A percentile compares a stretch with the other conserved stretches of the same genome.
These are phyloP conservation scores for Baorangia bicolor DNA, from an alignment of 768 basidiomycete species.

Conservation along the genomic window DNA sequence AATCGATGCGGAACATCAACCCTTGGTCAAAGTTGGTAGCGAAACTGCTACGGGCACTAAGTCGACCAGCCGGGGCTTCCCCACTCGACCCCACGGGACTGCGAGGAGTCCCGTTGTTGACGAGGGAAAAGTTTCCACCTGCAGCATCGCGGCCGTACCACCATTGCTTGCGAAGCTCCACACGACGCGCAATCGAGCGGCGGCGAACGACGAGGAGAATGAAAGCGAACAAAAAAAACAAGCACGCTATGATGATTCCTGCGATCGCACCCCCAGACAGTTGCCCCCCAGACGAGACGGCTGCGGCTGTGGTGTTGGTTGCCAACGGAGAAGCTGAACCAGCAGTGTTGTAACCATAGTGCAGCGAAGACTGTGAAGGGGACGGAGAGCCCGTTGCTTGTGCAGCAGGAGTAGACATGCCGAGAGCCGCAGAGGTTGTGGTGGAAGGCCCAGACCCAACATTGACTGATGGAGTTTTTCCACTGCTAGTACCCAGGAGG, in stretches of 20 bases:
- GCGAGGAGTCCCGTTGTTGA: conserved; percentile 12
- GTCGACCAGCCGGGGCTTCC: conserved; percentile 21
- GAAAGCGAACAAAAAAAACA: conserved; percentile 33
- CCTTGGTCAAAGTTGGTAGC: conserved; percentile 58
- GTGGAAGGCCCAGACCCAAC: background rate
- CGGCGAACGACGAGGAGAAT: conserved; percentile 46
- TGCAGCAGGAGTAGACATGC: background rate
- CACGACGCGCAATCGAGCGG: conserved; percentile 43
- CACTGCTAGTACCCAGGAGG: background rate
- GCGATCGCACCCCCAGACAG: conserved; percentile 48
- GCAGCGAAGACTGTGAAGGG: conserved; percentile 2
- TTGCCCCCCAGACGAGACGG: conserved; percentile 23
- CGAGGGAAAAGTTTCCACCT: background rate
- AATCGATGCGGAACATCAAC: conserved; percentile 22
- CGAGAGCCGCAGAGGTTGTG: background rate
- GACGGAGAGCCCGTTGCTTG: background rate
- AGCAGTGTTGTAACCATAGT: conserved; percentile 11
- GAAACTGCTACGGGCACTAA: conserved; percentile 57
- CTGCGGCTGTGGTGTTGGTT: conserved; percentile 5
- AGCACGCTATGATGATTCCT: conserved; percentile 39
- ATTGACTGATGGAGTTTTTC: background rate
- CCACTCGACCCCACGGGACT: conserved; percentile 13
- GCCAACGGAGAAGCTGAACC: conserved; percentile 14
- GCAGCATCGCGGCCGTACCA: conserved; percentile 37
- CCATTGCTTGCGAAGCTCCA: conserved; percentile 44